Base-by-base conservation (phyloP, 73 alveolate species). In the Urostyla sp. region DNA sequence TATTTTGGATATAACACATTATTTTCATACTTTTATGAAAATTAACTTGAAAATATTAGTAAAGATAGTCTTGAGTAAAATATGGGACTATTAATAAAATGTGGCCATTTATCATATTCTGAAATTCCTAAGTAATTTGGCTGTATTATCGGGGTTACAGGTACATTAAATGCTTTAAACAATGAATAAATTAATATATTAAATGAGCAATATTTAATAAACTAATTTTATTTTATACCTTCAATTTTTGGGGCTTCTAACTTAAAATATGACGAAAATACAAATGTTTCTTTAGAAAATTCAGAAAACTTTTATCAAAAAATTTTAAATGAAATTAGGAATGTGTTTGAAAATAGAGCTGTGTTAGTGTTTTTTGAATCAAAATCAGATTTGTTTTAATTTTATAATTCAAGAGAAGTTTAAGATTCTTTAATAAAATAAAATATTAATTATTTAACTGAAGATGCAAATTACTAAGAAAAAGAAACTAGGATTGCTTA, bases 81-180 rank as follows among this genome's bases (percentile, higher is more conserved):
- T 36, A 20, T 48, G 23, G 26, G 46, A 18, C 51, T 84, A 30
- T 77, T 66, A 38, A 0, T 84, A 43, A 11, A 67, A 0, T 84
- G 92, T 38, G 92, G 90, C 1, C 31, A 74, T 32, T 84, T 76
- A 35, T 76, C 89, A 0, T 84, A 51, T 31, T 66, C 93, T n/a
- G 74, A 80, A 38, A 51, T 79, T n/a, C 92, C 92, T 1, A 34
- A 18, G 27, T 4, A 28, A 23, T 63, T 66, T 55, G 21, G 59
- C 10, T 54, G 63, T 54, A 80, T 85, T 30, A 26, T 85, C 28
- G 93, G 93, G 10, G 93, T 85, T 21, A 79, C 87, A 0, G 93
- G 93, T 0, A 85, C 93, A 6, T 38, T 85, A 4, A 63, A 79
- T 21, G 67, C 80, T 11, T 27, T 85, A 58, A 59, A 76, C 15